Evolutionary conservation across 1,139 yeast species (phyloP).

Genomic region (Taiozyma sp.): DNA sequence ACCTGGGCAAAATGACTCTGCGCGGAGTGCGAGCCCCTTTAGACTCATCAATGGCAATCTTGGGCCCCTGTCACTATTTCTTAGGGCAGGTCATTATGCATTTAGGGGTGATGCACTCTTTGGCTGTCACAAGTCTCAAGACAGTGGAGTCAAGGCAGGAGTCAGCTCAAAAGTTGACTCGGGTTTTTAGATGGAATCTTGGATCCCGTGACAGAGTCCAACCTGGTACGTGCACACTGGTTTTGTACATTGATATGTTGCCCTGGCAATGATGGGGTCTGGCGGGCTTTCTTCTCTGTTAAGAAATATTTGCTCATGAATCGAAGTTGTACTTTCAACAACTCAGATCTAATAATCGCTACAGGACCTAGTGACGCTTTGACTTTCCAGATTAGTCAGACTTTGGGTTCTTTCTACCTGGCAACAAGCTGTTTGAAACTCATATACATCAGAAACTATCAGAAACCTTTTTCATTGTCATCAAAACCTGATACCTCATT

Average conservation of each 20-base stretch:
- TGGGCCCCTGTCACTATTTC: not conserved
- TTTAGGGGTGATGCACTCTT: not conserved
- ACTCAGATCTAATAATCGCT: not conserved
- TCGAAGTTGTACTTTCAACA: not conserved
- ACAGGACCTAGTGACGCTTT: not conserved
- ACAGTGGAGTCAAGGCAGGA: not conserved
- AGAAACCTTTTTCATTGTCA: not conserved
- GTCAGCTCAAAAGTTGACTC: not conserved
- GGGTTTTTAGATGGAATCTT: not conserved
- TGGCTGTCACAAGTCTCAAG: not conserved
- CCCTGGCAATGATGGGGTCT: not conserved
- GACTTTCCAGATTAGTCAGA: not conserved
- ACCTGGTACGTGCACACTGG: not conserved
- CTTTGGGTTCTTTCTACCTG: not conserved
- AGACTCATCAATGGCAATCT: not conserved
- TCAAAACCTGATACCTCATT: not conserved
- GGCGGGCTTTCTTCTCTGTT: not conserved
- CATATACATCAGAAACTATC: not conserved
- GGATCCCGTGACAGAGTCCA: not conserved
- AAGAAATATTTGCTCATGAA: slow-evolving; percentile 13
- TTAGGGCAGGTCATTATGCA: not conserved
- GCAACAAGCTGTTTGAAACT: not conserved
- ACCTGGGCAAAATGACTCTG: not conserved
- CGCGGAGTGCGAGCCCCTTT: not conserved
- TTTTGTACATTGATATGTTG: not conserved